Evolutionary conservation across 352 stramenopile genomes (phyloP).

Genomic region (Globisporangium emineosum): DNA sequence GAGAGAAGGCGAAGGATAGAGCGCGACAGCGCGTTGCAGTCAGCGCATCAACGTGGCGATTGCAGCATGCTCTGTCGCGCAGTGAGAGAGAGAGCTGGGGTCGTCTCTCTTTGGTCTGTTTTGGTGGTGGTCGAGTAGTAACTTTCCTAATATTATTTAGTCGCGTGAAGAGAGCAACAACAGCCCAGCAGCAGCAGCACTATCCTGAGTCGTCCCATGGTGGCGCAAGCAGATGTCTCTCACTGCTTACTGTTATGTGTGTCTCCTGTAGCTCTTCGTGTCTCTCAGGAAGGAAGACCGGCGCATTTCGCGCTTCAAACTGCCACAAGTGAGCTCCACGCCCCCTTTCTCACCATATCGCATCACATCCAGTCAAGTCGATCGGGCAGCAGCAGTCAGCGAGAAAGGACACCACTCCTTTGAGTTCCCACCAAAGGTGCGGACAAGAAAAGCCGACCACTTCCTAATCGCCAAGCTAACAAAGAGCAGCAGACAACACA

Average conservation of each 20-base stretch:
- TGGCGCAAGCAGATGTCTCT: too few relatives aligned
- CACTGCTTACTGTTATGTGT: not conserved
- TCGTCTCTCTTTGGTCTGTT: not conserved
- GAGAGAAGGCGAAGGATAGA: not conserved
- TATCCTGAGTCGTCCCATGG: not conserved
- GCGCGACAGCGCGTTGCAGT: too few relatives aligned
- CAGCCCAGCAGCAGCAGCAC: not conserved
- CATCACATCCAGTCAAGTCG: not conserved
- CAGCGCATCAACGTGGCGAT: not conserved
- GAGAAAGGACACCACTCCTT: not conserved
- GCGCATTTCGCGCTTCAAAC: not conserved
- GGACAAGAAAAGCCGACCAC: not conserved
- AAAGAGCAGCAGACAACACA: not conserved
- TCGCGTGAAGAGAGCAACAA: constrained; percentile 2
- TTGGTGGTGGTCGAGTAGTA: not conserved
- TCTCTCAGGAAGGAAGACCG: not conserved
- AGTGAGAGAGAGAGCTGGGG: too few relatives aligned
- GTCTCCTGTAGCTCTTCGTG: not conserved
- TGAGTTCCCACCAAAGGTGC: not conserved
- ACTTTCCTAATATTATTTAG: constrained; percentile 13
- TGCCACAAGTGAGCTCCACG: not conserved
- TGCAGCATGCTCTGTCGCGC: not conserved
- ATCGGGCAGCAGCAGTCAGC: not conserved
- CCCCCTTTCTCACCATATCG: not conserved
- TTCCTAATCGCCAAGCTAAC: not conserved